Evolutionary conservation across 306 rosid genomes (phyloP).

Genomic region (Prunus salicina): DNA sequence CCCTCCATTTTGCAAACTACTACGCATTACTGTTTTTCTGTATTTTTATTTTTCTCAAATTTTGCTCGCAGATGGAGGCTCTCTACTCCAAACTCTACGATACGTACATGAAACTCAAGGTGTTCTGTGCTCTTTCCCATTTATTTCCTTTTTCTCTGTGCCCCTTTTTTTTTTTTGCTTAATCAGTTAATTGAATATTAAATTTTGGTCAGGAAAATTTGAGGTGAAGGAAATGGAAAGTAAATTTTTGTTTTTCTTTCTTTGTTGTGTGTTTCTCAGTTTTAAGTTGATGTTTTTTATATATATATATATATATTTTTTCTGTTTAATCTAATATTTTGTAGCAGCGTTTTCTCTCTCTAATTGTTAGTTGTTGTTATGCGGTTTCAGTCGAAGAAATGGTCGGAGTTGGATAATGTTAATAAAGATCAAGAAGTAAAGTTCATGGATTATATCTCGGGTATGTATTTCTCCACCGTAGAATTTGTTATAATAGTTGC

Average conservation of each 20-base stretch:
- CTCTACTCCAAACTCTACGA: slow-evolving; percentile 81
- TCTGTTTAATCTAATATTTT: neutral
- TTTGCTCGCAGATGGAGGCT: slow-evolving; percentile 51
- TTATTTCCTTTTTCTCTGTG: neutral
- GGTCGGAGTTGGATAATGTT: slow-evolving; percentile 49
- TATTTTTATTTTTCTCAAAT: neutral
- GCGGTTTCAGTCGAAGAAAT: slow-evolving; percentile 49
- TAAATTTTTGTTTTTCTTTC: neutral
- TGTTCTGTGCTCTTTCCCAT: slow-evolving; percentile 2
- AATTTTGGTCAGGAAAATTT: neutral
- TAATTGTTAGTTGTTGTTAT: neutral
- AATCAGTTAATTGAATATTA: neutral
- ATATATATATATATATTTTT: too few relatives aligned
- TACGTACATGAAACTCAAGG: slow-evolving; percentile 76
- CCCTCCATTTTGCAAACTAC: neutral
- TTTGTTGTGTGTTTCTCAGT: neutral
- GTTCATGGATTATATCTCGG: slow-evolving; percentile 55
- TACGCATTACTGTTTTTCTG: neutral
- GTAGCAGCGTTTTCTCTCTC: neutral
- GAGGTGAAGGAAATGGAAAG: neutral
- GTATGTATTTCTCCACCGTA: slow-evolving; percentile 34
- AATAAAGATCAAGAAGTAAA: slow-evolving; percentile 69
- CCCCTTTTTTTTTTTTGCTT: neutral
- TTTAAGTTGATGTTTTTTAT: neutral
- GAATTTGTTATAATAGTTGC: neutral